phyloP scores from a whole-genome alignment of 768 basidiomycete genomes.

The Rubroboletus pulcherrimus region DNA sequence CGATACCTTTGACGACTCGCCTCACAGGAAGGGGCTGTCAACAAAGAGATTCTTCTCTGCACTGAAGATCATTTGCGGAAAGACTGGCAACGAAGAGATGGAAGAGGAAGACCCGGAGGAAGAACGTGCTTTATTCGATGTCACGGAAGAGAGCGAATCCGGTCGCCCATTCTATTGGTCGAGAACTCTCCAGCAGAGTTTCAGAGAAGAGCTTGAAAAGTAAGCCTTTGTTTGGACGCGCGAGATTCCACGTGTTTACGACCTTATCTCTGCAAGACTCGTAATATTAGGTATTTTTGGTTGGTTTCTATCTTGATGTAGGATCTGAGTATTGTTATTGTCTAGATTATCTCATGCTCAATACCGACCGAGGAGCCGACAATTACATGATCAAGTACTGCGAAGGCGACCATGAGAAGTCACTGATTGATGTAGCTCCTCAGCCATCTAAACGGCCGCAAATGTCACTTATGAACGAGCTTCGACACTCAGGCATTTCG shows the following conservation, averaged over 20 bases:
- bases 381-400: constrained; percentile 94
- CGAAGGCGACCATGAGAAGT: constrained; percentile 74
- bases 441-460: constrained; percentile 60
- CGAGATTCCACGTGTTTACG: constrained; percentile 6
- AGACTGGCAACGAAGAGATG: constrained; percentile 71
- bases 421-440: constrained; percentile 75
- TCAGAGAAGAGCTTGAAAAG: constrained; percentile 88
- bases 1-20: constrained; percentile 83
- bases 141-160: constrained; percentile 52
- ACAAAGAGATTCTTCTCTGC: constrained; percentile 66
- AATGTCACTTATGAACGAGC: constrained; percentile 73
- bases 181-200: constrained; percentile 69
- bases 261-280: constrained; percentile 44
- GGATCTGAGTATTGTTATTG: background rate
- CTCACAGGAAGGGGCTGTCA: constrained; percentile 65
- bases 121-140: constrained; percentile 64
- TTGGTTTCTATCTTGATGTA: background rate
- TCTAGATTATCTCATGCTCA: constrained; percentile 86
- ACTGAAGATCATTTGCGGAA: constrained; percentile 80
- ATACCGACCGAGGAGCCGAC: constrained; percentile 83
- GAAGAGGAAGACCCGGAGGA: constrained; percentile 76
- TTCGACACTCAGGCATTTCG: constrained; percentile 46
- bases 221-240: constrained; percentile 32
- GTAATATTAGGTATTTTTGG: constrained; percentile 67
- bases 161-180: constrained; percentile 81